Base-by-base conservation (phyloP, 345 rosid species). In the Combretum micranthum region DNA sequence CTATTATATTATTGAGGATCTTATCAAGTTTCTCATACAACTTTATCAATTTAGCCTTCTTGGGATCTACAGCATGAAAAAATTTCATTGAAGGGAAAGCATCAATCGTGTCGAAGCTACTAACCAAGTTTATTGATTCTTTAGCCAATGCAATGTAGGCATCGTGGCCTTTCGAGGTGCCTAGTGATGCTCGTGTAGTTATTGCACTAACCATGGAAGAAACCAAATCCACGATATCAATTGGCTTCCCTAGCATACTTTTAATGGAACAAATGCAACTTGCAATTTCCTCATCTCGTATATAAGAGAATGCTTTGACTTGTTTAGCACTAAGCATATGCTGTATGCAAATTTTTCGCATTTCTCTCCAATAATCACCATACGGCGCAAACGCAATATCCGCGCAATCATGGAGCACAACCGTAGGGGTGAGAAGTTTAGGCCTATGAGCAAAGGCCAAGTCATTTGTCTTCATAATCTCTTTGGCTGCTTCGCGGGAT, bases 371-470 rank as follows among this genome's bases (percentile, higher is more conserved):
- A 18, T 61, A 61, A 20, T 20, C 42, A 12, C 50, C 39, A 51
- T 52, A 52, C n/a, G 57, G 57, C 10, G 65, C 57, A 6, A 42
- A 15, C 9, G 50, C 55, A 4, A 43, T 21, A 5, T 61, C 42
- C 15, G 17, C 14, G 12, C 32, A 39, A 15, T 0, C 15, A 51
- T 52, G 20, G 17, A 12, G 12, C 43, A 50, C 8, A 11, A 66
- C 20, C 14, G 23, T 39, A 3, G 50, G n/a, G 21, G 57, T 57
- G 3, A 53, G 17, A 44, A 53, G 20, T n/a, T 54, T 9, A 22
- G 64, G 64, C 58, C 70, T 52, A 11, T 62, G 61, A 13, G 25
- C 52, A 17, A 18, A 49, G 19, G 22, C 22, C 22, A 13, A 1
- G 22, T 49, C 52, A 20, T 49, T 49, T 20, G 19, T 17, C 52